These are phyloP conservation scores for Tritrichomonas foetus DNA, from an alignment of 208 protist species.

Conservation along the genomic window DNA sequence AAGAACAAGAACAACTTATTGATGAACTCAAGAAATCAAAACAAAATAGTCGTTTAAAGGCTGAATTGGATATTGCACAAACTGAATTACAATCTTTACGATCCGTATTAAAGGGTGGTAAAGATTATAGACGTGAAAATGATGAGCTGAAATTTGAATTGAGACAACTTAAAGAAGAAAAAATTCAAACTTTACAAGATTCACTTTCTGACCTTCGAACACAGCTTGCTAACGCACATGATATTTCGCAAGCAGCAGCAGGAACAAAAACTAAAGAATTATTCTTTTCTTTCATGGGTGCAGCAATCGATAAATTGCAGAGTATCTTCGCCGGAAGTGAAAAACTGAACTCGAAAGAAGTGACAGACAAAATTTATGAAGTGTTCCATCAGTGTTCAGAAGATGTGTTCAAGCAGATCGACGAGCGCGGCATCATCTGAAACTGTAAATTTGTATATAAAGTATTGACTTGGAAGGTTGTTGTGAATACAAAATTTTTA, in stretches of 20 bases:
- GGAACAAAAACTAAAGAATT: conserved; percentile 16
- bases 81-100: neutral
- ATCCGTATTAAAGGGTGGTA: neutral
- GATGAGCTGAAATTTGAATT: neutral
- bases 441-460: no score
- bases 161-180: neutral
- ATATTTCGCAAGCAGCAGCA: neutral
- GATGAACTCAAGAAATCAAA: neutral
- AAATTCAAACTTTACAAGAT: neutral
- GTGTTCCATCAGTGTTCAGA: neutral
- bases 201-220: neutral
- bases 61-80: neutral
- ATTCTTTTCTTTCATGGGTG: neutral
- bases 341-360: neutral
- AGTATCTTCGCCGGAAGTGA: neutral
- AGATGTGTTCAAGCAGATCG: neutral
- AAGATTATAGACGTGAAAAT: neutral
- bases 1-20: neutral
- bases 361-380: neutral
- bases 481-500: no score
- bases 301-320: neutral
- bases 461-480: no score
- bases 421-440: neutral
- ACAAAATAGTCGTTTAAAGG: neutral
- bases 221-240: neutral